A percentile compares a stretch with the other conserved stretches of the same genome.
Conservation (phyloP, 352 stramenopile species). For the Phytophthora melonis region DNA sequence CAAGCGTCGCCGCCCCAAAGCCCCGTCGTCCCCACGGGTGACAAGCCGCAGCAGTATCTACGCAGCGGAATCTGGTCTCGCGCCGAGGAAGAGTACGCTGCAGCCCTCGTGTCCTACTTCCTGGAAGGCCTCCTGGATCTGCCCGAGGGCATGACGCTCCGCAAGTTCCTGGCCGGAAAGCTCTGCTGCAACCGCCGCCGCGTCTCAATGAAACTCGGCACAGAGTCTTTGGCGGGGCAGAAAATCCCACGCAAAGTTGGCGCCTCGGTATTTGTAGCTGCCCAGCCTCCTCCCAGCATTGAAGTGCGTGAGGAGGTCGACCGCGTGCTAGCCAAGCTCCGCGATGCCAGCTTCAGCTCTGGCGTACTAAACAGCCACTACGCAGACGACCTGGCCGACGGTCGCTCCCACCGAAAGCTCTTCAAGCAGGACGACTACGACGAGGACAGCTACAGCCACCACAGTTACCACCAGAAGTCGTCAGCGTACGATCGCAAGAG, state of each 20-base stretch:
- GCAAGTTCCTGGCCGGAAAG: conserved; percentile 75
- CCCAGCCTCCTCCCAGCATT: conserved; percentile 43
- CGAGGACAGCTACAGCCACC: conserved; percentile 4
- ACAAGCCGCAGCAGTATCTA: conserved; percentile 37
- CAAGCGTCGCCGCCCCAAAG: conserved; percentile 34
- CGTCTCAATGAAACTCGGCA: conserved; percentile 79
- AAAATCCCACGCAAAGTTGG: conserved; percentile 76
- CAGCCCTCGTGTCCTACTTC: conserved; percentile 74
- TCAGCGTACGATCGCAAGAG: conserved; percentile 24
- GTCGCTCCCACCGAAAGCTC: conserved; percentile 13
- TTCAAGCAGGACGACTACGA: conserved; percentile 23
- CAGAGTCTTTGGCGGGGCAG: conserved; percentile 62
- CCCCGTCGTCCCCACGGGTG: conserved; percentile 13
- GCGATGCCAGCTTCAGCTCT: conserved; percentile 46
- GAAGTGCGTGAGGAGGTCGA: conserved; percentile 46
- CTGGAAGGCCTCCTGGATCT: conserved; percentile 60
- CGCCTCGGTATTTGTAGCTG: conserved; percentile 66
- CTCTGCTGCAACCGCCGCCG: conserved; percentile 70
- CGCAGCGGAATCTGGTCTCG: conserved; percentile 72
- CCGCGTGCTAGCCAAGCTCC: conserved; percentile 46
- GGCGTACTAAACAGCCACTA: conserved; percentile 19
- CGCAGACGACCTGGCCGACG: conserved; percentile 12
- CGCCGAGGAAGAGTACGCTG: conserved; percentile 73
- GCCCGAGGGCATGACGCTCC: conserved; percentile 66
- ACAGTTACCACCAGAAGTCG: conserved; percentile 1